Base-by-base conservation (phyloP, 768 basidiomycete species). In the Pisolithus albus region DNA sequence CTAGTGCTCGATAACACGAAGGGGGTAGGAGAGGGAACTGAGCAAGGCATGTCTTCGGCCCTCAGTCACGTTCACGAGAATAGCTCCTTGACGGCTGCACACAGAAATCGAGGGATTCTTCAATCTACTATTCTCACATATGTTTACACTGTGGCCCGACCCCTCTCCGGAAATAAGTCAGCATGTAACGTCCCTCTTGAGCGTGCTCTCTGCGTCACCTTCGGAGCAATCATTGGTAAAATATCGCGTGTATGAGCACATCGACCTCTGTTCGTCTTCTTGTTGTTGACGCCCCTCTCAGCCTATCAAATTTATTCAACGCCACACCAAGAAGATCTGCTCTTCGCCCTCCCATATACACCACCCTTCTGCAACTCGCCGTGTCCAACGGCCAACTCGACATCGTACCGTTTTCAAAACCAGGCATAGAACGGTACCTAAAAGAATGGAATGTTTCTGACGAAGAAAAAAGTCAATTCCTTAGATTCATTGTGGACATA, bases 101-200 rank as follows among this genome's bases (percentile, higher is more conserved):
- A 21, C 64, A 88, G 86, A 92, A 70, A 82, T 83, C 56, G 88
- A 92, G 70, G 90, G 90, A 18, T 92, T 91, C 67, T 92, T 90
- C 75, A 91, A 91, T 67, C 75, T 92, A 32, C 64, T 92, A 40
- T 85, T 80, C 60, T 78, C 88, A 3, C 87, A 91, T 69, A 62
- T 90, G 37, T 76, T 87, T 56, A 67, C 76, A 9, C 70, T 87
- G 23, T 84, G 80, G 68, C 67, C 80, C 7, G 54, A 70, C 44
- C 75, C 80, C 51, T 76, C 81, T 5, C 63, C 78, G 16, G 81
- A 84, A 64, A 73, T 73, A n/a, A 79, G 72, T 59, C 64, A 74
- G 48, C 76, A 77, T 58, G 59, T 84, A 41, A 61, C 67, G 15
- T 62, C 70, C 26, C 71, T 90, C 44, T 67, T 86, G 43, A 69